phyloP scores from a whole-genome alignment of 257 asterid species.

The Nicotiana tabacum region DNA sequence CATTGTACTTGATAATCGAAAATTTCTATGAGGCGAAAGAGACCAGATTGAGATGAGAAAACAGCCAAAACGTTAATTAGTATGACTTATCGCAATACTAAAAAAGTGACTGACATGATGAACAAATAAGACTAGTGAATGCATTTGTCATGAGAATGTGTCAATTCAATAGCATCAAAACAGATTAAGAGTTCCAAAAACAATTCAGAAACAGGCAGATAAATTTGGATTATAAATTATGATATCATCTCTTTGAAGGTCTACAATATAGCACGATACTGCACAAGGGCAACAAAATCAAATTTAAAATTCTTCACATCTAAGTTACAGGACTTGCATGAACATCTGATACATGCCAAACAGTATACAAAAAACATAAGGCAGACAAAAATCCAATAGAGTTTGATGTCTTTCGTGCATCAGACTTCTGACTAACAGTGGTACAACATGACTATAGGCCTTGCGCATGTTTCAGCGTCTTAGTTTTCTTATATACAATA shows the following conservation, averaged over 20 bases:
- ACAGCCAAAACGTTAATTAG: too few species aligned
- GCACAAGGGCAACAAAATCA: background rate
- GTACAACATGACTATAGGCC: constrained; percentile 9
- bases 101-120: too few species aligned
- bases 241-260: background rate
- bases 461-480: background rate
- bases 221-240: too few species aligned
- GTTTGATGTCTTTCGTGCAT: background rate
- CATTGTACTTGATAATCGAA: too few species aligned
- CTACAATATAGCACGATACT: background rate
- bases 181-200: background rate
- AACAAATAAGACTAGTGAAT: too few species aligned
- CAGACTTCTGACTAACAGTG: constrained; percentile 10
- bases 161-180: background rate
- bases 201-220: background rate
- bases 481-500: constrained; percentile 15
- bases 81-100: too few species aligned
- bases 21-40: too few species aligned
- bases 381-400: background rate
- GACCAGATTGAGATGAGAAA: too few species aligned
- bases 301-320: background rate
- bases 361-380: constrained; percentile 16
- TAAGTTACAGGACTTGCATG: constrained; percentile 3
- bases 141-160: background rate
- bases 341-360: background rate